A percentile compares a stretch with the other conserved stretches of the same genome.
phyloP scores from a whole-genome alignment of 805 yeast species.

The Saccharomyces cerevisiae region DNA sequence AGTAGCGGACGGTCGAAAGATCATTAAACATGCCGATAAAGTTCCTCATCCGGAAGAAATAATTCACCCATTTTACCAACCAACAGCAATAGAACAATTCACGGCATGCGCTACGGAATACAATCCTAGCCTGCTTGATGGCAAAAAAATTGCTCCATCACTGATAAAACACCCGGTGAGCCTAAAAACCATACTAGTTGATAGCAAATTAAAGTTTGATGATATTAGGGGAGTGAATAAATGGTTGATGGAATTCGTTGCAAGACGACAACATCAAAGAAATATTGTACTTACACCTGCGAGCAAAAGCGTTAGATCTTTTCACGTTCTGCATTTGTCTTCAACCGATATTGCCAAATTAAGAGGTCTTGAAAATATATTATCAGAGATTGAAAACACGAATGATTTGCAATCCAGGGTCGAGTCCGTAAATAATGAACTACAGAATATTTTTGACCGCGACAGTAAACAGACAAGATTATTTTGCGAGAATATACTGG shows the following conservation, averaged over 20 bases:
- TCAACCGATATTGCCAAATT: neutral
- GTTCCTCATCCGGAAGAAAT: slow-evolving; percentile 7
- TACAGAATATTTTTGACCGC: neutral
- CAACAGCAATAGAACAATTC: slow-evolving; percentile 18
- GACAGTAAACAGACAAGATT: slow-evolving; percentile 3
- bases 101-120: slow-evolving; percentile 15
- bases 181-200: slow-evolving; percentile 3
- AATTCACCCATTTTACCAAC: slow-evolving; percentile 24
- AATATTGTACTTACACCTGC: neutral
- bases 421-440: neutral
- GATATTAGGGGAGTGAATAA: slow-evolving; percentile 11
- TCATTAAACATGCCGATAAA: neutral
- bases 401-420: neutral
- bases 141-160: slow-evolving; percentile 14
- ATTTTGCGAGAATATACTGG: slow-evolving; percentile 32
- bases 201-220: slow-evolving; percentile 10
- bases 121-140: slow-evolving; percentile 15
- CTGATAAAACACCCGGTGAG: slow-evolving; percentile 5
- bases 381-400: neutral
- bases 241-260: slow-evolving; percentile 15
- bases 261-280: neutral
- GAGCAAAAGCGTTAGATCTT: neutral
- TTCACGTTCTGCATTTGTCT: neutral
- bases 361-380: neutral
- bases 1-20: neutral